Base-by-base conservation (phyloP, 2,329 filamentous ascomycete genomes). In the Pseudopyricularia cyperi region DNA sequence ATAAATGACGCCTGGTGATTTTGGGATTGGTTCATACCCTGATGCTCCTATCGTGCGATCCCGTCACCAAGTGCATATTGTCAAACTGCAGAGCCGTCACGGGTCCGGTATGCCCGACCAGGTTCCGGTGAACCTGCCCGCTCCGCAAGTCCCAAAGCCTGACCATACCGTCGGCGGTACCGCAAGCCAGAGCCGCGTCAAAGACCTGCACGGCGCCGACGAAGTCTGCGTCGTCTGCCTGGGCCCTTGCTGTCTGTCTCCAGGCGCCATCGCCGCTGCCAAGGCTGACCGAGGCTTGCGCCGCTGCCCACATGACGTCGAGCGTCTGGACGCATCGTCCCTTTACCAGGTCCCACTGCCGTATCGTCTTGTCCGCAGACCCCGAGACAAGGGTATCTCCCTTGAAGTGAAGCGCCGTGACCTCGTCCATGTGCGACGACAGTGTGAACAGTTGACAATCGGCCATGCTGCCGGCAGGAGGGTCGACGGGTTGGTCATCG, bases 241-340 rank as follows among this genome's bases (percentile, higher is more conserved):
- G 74, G 15, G 82, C 65, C 49, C 87, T 82, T 15, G 76, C 78
- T 2, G 83, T 80, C 50, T 86, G 83, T 55, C 87, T 79, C 90
- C 90, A 97, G 55, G 71, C 68, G 49, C 71, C 72, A 52, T 82
- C 79, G 47, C 74, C 75, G 2, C 78, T 75, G 50, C 76, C 76
- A 52, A 87, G 75, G 5, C 79, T 83, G 37, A 83, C 80, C 9
- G 83, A 87, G 12, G 89, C 88, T 69, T 96, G 90, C 2, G 93
- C 90, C 4, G 93, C 90, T 9, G 93, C 93, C 93, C 93, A 98
- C 65, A 98, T 86, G 7, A 98, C 91, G 67, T 98, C 93, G 48
- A 98, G 74, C 3, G 93, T 98, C 68, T 98, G 93, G 52, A 98
- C 87, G 66, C 93, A 97, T 48, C 93, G 85, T n/a, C 93, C 93